Evolutionary conservation across 148 eudicot species (phyloP).

Genomic region (Dysphania ambrosioides): DNA sequence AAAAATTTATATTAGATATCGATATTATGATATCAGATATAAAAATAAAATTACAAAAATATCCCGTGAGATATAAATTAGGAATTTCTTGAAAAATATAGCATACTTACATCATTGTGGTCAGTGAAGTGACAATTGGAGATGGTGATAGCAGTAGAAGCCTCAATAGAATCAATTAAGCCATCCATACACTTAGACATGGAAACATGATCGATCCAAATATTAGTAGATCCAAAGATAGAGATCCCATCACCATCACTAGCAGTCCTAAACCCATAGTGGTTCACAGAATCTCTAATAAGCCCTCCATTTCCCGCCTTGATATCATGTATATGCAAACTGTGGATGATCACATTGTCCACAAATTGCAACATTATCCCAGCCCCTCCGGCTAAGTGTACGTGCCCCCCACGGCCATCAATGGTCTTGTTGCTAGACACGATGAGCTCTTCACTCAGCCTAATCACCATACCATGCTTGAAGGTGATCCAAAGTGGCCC

Average conservation of each 20-base stretch:
- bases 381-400: slow-evolving; percentile 45
- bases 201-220: slow-evolving; percentile 57
- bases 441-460: slow-evolving; percentile 39
- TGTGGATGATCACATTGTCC: slow-evolving; percentile 43
- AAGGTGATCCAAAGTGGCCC: slow-evolving; percentile 54
- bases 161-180: slow-evolving; percentile 41
- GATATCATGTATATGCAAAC: slow-evolving; percentile 38
- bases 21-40: too few species aligned
- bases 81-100: too few species aligned
- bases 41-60: too few species aligned
- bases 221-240: slow-evolving; percentile 42
- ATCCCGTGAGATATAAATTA: too few species aligned
- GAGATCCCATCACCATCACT: slow-evolving; percentile 57
- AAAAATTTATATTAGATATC: too few species aligned
- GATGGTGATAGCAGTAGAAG: slow-evolving; percentile 53
- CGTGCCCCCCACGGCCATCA: slow-evolving; percentile 45
- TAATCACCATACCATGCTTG: slow-evolving; percentile 34
- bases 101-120: slow-evolving; percentile 44
- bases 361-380: slow-evolving; percentile 47
- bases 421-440: slow-evolving; percentile 47
- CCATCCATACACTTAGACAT: slow-evolving; percentile 53
- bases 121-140: slow-evolving; percentile 52
- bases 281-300: slow-evolving; percentile 40
- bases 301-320: slow-evolving; percentile 37
- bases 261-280: slow-evolving; percentile 33